A percentile compares a stretch with the other conserved stretches of the same genome.
Conservation (phyloP, 2,329 filamentous ascomycete genomes). For the Monosporascus sp. region DNA sequence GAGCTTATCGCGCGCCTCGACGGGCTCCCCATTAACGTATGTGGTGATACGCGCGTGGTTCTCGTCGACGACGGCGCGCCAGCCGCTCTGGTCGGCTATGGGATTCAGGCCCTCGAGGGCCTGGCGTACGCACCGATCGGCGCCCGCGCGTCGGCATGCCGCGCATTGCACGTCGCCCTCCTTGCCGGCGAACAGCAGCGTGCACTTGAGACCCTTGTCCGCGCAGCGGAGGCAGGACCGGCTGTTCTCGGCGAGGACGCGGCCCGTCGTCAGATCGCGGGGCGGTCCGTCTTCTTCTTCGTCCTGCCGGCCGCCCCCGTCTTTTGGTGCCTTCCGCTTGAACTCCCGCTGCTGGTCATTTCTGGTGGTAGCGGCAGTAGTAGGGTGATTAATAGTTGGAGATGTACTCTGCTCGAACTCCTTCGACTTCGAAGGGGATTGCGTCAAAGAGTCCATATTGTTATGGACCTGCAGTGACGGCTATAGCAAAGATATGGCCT, state of each 20-base stretch:
- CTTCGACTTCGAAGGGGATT: no score
- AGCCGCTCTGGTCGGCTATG: background rate
- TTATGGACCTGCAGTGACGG: no score
- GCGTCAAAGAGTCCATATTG: no score
- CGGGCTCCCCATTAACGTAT: background rate
- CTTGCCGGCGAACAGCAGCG: slow-evolving; percentile 13
- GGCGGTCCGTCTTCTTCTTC: background rate
- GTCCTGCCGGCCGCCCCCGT: background rate
- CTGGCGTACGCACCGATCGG: slow-evolving; percentile 14
- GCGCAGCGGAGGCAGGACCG: slow-evolving; percentile 17
- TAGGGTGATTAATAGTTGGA: no score
- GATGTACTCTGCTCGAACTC: no score
- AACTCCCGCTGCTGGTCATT: no score
- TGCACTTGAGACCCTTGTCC: slow-evolving; percentile 19
- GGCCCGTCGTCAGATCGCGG: slow-evolving; percentile 14
- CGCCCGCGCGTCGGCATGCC: slow-evolving; percentile 14
- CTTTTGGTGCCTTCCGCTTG: background rate
- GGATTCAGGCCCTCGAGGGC: background rate
- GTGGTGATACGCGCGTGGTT: background rate
- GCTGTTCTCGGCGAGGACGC: slow-evolving; percentile 8
- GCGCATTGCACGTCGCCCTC: slow-evolving; percentile 14
- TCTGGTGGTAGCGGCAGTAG: no score
- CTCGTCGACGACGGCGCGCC: background rate
- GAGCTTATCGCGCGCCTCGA: background rate
- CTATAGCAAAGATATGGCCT: no score